Evolutionary conservation across 805 yeast genomes (phyloP).

Genomic region (Metschnikowia lochheadii): DNA sequence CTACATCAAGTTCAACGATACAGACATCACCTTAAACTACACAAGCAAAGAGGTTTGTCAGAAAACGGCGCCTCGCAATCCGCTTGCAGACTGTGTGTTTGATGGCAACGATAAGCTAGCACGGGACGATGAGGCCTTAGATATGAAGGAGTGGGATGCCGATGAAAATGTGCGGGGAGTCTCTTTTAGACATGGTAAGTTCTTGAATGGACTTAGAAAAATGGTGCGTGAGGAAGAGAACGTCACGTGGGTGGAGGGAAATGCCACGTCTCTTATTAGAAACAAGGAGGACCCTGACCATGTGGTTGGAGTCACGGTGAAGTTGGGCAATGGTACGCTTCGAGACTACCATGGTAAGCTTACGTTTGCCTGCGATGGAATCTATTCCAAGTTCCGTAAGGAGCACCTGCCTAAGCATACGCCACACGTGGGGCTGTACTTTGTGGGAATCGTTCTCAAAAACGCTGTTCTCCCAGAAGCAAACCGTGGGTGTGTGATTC

Average conservation of each 20-base stretch:
- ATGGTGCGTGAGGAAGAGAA: slow-evolving; percentile 69
- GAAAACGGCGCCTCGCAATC: slow-evolving; percentile 39
- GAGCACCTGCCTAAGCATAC: slow-evolving; percentile 56
- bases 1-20: slow-evolving; percentile 63
- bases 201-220: slow-evolving; percentile 68
- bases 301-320: slow-evolving; percentile 75
- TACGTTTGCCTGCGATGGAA: slow-evolving; percentile 87
- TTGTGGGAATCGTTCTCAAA: slow-evolving; percentile 74
- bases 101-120: slow-evolving; percentile 54
- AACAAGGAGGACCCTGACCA: slow-evolving; percentile 44
- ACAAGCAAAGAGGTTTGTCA: slow-evolving; percentile 53
- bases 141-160: slow-evolving; percentile 51
- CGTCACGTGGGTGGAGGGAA: slow-evolving; percentile 77
- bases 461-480: slow-evolving; percentile 74
- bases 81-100: slow-evolving; percentile 52
- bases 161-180: slow-evolving; percentile 65
- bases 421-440: slow-evolving; percentile 75
- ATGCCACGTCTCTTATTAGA: slow-evolving; percentile 63
- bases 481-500: slow-evolving; percentile 82
- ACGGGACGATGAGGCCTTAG: slow-evolving; percentile 44
- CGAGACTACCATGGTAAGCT: slow-evolving; percentile 50
- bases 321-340: slow-evolving; percentile 32
- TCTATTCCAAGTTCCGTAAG: slow-evolving; percentile 86
- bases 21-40: slow-evolving; percentile 60
- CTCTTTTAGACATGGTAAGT: slow-evolving; percentile 90